Conservation (phyloP, 495 filamentous ascomycete genomes). For the Neurospora sp. region DNA sequence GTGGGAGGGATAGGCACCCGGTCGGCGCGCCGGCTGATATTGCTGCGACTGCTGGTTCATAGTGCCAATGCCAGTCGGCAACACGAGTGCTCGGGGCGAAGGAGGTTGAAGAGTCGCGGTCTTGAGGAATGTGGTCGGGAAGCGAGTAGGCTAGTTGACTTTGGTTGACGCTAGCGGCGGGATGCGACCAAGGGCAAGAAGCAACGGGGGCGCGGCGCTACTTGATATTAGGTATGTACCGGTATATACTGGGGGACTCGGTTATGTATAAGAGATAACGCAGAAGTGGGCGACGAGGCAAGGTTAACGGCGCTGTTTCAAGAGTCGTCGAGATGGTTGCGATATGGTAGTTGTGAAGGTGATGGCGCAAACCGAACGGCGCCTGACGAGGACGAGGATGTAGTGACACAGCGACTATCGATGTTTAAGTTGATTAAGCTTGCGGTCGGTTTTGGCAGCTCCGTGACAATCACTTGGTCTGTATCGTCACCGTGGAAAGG, state of each 20-base stretch:
- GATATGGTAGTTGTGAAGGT: not conserved
- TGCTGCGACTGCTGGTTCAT: conserved; percentile 41
- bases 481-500: not conserved
- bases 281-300: not conserved
- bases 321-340: not conserved
- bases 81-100: not conserved
- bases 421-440: too few species aligned
- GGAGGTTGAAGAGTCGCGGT: not conserved
- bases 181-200: conserved; percentile 1
- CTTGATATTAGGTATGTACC: not conserved
- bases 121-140: not conserved
- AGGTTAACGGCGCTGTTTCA: not conserved
- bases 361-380: not conserved
- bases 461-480: not conserved
- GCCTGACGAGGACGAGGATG: not conserved
- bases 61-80: conserved; percentile 18
- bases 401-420: not conserved
- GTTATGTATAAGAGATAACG: not conserved
- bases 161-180: not conserved
- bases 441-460: not conserved
- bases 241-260: not conserved
- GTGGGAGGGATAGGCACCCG: conserved; percentile 33
- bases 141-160: not conserved
- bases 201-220: not conserved
- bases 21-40: conserved; percentile 34